Conservation (phyloP, 2,329 filamentous ascomycete genomes). For the Knufia fluminis region DNA sequence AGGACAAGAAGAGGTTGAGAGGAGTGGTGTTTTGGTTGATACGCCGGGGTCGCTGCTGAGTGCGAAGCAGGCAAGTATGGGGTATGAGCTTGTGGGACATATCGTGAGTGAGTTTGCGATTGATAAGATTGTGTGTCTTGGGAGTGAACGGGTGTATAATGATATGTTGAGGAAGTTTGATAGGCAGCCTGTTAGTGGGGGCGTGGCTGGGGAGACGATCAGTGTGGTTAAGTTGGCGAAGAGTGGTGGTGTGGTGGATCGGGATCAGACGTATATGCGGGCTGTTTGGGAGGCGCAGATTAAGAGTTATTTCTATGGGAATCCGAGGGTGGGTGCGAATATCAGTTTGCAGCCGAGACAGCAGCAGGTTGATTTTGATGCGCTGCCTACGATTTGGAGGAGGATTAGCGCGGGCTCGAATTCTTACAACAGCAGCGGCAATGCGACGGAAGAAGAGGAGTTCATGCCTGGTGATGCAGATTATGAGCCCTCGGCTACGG, state of each 20-base stretch:
- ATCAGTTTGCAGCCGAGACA: constrained; percentile 78
- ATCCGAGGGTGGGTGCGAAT: constrained; percentile 39
- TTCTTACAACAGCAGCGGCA: constrained; percentile 13
- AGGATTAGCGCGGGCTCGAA: constrained; percentile 48
- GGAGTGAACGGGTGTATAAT: constrained; percentile 64
- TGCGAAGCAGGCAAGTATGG: constrained; percentile 41
- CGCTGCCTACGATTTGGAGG: constrained; percentile 60
- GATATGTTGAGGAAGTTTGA: constrained; percentile 65
- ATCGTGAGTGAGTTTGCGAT: constrained; percentile 64
- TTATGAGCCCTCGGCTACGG: constrained; percentile 27
- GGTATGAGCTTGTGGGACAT: constrained; percentile 71
- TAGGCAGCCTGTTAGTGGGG: constrained; percentile 32
- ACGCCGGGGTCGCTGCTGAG: constrained; percentile 61
- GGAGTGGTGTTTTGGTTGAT: constrained; percentile 77
- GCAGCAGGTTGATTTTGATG: constrained; percentile 69
- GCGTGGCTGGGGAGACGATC: constrained; percentile 47
- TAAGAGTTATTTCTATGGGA: constrained; percentile 91
- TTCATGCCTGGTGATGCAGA: constrained; percentile 25
- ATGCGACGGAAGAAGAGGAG: constrained; percentile 34
- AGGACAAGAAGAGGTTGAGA: constrained; percentile 62
- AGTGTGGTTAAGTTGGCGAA: constrained; percentile 70
- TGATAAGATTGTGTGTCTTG: constrained; percentile 72
- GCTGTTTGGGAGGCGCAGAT: constrained; percentile 65
- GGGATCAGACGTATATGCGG: constrained; percentile 66
- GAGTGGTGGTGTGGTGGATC: constrained; percentile 73